A percentile compares a stretch with the other conserved stretches of the same genome.
Evolutionary conservation across 2,329 filamentous ascomycete species (phyloP).

Genomic region (Alternaria panax): DNA sequence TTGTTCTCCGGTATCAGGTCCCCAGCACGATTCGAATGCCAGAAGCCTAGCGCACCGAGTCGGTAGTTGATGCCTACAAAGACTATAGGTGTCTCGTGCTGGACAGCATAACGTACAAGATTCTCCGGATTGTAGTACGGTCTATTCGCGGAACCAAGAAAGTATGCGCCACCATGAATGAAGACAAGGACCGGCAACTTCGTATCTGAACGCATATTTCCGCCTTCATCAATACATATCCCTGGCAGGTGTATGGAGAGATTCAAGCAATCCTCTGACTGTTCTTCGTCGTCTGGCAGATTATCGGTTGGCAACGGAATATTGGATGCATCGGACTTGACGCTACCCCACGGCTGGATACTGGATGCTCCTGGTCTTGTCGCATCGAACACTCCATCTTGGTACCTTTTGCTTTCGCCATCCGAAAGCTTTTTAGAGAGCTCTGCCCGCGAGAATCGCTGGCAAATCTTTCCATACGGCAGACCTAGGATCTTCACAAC

Average conservation of each 20-base stretch:
- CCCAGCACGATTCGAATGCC: slow-evolving; percentile 56
- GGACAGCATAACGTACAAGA: slow-evolving; percentile 14
- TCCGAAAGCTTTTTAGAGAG: background rate
- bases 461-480: slow-evolving; percentile 20
- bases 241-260: slow-evolving; percentile 44
- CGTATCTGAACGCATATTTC: slow-evolving; percentile 12
- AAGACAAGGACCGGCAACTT: slow-evolving; percentile 60
- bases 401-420: background rate
- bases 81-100: slow-evolving; percentile 12
- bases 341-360: slow-evolving; percentile 25
- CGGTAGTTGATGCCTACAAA: slow-evolving; percentile 32
- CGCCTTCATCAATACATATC: slow-evolving; percentile 52
- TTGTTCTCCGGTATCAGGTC: slow-evolving; percentile 35
- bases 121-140: slow-evolving; percentile 57
- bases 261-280: slow-evolving; percentile 55
- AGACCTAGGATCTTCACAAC: slow-evolving; percentile 20
- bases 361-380: slow-evolving; percentile 21
- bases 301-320: slow-evolving; percentile 23
- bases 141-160: slow-evolving; percentile 58
- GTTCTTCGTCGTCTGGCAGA: slow-evolving; percentile 24
- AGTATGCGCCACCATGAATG: slow-evolving; percentile 61
- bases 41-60: slow-evolving; percentile 34
- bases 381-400: slow-evolving; percentile 19
- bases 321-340: slow-evolving; percentile 26
- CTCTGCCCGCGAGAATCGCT: slow-evolving; percentile 23